phyloP scores from a whole-genome alignment of 2,329 filamentous ascomycete genomes.

The Aspergillus quadrilineatus region DNA sequence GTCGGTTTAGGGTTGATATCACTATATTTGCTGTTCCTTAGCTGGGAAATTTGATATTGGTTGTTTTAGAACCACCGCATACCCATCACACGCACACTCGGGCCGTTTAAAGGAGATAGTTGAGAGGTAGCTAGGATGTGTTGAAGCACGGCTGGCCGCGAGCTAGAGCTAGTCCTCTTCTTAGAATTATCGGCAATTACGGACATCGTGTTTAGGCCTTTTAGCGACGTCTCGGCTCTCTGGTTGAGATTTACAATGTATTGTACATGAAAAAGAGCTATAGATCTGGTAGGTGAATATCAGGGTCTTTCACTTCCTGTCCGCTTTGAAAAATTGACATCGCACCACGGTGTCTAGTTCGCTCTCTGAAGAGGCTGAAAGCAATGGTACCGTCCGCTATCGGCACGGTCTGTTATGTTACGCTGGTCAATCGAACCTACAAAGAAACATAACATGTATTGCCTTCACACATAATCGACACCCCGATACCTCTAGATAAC shows the following conservation, averaged over 20 bases:
- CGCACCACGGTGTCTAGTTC: not conserved
- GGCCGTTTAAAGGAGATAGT: not conserved
- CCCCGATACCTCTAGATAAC: not conserved
- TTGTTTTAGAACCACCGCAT: not conserved
- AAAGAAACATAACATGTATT: not conserved
- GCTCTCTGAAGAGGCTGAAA: too few relatives aligned
- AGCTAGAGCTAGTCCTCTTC: not conserved
- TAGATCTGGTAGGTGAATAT: conserved; percentile 17
- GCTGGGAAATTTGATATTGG: conserved; percentile 15
- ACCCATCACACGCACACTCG: not conserved
- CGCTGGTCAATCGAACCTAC: not conserved
- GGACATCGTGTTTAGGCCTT: not conserved
- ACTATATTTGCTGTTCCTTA: conserved; percentile 19
- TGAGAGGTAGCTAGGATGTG: not conserved
- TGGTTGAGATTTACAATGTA: conserved; percentile 15
- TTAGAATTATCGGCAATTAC: not conserved
- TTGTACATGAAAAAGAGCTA: conserved; percentile 22
- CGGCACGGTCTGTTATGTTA: too few relatives aligned
- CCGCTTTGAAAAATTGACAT: not conserved
- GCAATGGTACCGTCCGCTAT: too few relatives aligned
- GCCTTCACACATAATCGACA: not conserved
- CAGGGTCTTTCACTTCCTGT: not conserved
- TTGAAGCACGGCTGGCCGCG: not conserved
- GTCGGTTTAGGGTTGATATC: conserved; percentile 15
- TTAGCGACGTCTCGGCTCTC: not conserved